Conservation (phyloP, 176 grass and related monocot genomes). For the Chrysopogon serrulatus region DNA sequence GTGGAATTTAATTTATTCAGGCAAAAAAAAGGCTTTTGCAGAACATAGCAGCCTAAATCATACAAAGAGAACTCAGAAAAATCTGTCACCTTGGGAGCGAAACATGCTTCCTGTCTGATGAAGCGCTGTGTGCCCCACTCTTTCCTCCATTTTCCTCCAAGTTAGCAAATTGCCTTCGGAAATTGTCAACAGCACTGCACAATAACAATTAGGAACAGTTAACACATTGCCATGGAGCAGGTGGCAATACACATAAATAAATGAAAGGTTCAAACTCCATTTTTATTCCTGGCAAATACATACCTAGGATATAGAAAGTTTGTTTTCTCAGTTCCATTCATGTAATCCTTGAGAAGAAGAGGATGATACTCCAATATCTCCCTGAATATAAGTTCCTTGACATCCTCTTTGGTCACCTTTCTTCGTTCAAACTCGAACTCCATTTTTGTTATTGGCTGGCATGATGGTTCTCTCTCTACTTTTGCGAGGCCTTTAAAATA, state of each 20-base stretch:
- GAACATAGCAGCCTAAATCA: not conserved
- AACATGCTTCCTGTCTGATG: slow-evolving; percentile 80
- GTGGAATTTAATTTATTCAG: not conserved
- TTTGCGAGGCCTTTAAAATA: slow-evolving; percentile 95
- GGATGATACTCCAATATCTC: slow-evolving; percentile 98
- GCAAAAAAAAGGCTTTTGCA: not conserved
- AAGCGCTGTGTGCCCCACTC: slow-evolving; percentile 38
- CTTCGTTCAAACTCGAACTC: slow-evolving; percentile 96
- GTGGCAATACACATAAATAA: not conserved
- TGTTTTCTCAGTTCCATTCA: slow-evolving; percentile 62
- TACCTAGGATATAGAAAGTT: slow-evolving; percentile 96
- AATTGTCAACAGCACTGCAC: slow-evolving; percentile 89
- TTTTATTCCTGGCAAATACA: not conserved
- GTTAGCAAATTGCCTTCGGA: slow-evolving; percentile 92
- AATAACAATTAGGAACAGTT: slow-evolving; percentile 17
- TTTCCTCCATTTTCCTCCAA: slow-evolving; percentile 95
- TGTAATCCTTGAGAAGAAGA: slow-evolving; percentile 82
- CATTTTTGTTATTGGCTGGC: slow-evolving; percentile 90
- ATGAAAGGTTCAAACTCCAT: not conserved
- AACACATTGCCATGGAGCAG: not conserved
- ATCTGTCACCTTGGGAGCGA: slow-evolving; percentile 84
- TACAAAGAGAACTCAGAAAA: not conserved
- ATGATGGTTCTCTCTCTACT: slow-evolving; percentile 85
- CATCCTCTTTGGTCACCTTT: slow-evolving; percentile 93
- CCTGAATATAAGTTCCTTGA: slow-evolving; percentile 90